These are phyloP conservation scores for Helicocarpus griseus DNA, from an alignment of 2,329 filamentous ascomycete genomes.

Conservation along the genomic window DNA sequence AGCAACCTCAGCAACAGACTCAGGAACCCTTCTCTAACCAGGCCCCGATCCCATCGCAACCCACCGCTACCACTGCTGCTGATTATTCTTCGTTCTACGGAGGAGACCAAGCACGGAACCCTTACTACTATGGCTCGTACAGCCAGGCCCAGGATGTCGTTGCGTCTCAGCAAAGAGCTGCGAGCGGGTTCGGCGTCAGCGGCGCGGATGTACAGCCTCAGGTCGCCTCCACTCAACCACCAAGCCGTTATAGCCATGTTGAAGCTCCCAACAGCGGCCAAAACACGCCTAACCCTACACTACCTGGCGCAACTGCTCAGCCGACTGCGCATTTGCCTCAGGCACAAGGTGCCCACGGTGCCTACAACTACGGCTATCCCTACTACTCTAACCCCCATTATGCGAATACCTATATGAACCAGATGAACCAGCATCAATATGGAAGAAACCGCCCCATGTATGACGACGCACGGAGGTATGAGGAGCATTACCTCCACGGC, in stretches of 20 bases:
- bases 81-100: slow-evolving; percentile 85
- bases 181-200: slow-evolving; percentile 61
- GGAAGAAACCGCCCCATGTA: slow-evolving; percentile 41
- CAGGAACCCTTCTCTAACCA: slow-evolving; percentile 48
- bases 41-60: slow-evolving; percentile 53
- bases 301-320: slow-evolving; percentile 46
- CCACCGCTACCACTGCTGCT: slow-evolving; percentile 48
- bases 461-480: slow-evolving; percentile 40
- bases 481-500: slow-evolving; percentile 35
- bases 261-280: slow-evolving; percentile 80
- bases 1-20: slow-evolving; percentile 51
- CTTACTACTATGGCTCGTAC: slow-evolving; percentile 62
- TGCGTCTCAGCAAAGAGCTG: slow-evolving; percentile 58
- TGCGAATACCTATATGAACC: slow-evolving; percentile 49
- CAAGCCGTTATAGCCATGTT: slow-evolving; percentile 58
- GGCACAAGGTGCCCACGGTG: slow-evolving; percentile 42
- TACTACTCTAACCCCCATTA: slow-evolving; percentile 56
- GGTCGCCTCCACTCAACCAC: slow-evolving; percentile 59
- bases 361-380: slow-evolving; percentile 51
- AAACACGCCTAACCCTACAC: slow-evolving; percentile 76
- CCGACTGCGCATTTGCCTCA: slow-evolving; percentile 44
- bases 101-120: slow-evolving; percentile 60
- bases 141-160: slow-evolving; percentile 64
- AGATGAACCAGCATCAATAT: slow-evolving; percentile 38
- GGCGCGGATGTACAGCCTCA: slow-evolving; percentile 51